phyloP scores from a whole-genome alignment of 2,329 filamentous ascomycete species.

The Colletotrichum abscissum region DNA sequence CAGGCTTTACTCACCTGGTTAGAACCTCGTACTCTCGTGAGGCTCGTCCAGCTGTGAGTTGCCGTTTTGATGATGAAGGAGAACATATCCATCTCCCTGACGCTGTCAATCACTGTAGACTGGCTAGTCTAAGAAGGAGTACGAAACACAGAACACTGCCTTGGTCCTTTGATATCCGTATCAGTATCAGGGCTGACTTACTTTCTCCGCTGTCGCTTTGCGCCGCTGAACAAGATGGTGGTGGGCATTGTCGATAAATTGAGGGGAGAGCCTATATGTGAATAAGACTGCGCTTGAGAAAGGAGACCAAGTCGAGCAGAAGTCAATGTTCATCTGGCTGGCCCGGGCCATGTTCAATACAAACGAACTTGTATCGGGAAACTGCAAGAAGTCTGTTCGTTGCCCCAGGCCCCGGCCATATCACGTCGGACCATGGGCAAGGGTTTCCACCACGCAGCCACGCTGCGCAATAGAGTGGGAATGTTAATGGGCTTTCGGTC shows the following conservation, averaged over 20 bases:
- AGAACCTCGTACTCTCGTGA: background rate
- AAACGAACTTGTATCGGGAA: slow-evolving; percentile 13
- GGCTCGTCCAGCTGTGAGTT: background rate
- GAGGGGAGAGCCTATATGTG: background rate
- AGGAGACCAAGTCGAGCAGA: background rate
- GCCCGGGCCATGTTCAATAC: slow-evolving; percentile 21
- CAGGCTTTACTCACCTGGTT: background rate
- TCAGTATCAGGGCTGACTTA: background rate
- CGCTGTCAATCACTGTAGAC: background rate
- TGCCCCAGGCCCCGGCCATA: slow-evolving; percentile 17
- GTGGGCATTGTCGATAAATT: background rate
- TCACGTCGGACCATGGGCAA: slow-evolving; percentile 29
- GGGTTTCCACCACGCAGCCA: slow-evolving; percentile 30
- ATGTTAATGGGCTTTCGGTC: slow-evolving; percentile 18
- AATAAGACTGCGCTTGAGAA: slow-evolving; percentile 17
- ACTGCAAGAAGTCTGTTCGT: slow-evolving; percentile 4
- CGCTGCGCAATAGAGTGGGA: slow-evolving; percentile 28
- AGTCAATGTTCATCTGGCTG: slow-evolving; percentile 10
- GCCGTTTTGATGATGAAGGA: background rate
- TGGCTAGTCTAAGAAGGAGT: background rate
- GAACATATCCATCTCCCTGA: background rate
- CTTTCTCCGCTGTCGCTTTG: background rate
- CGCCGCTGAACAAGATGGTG: background rate
- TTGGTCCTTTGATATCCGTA: background rate
- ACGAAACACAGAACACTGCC: background rate